Evolutionary conservation across 805 yeast species (phyloP), one percentile per base, ranked within the genome.

Genomic region (Wickerhamiella spandovensis): DNA sequence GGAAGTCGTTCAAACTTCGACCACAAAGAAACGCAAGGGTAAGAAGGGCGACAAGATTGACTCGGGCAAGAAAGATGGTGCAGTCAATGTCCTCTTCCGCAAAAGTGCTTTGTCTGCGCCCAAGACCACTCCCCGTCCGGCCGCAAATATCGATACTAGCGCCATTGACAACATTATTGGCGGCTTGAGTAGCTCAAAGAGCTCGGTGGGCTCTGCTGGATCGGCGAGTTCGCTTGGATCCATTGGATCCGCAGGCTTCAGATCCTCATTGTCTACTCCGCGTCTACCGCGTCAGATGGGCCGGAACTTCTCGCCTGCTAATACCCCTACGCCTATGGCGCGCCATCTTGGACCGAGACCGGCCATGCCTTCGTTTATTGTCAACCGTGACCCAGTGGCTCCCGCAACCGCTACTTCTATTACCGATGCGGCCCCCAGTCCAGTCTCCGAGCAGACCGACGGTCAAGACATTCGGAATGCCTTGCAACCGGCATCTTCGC

Each of bases 61-160:
- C 24, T 49, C 44, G 20, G 61, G 17, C 21, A 44, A 48, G 42
- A 46, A 35, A 12, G 53, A 56, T 43, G 56, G 54, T 43, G 58
- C 64, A 13, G 57, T 72, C 50, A 57, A 71, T 58, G 67, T 72
- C 54, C 62, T 48, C 70, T 76, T 53, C 46, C 53, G 51, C 48
- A 44, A 72, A 72, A 48, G 10, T 17, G 74, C 81, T 47, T 71
- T n/a, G 8, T 6, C 46, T 1, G 47, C 41, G 46, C 45, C 46
- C 15, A 48, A 49, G 12, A 8, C 42, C 37, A 21, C 32, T 5
- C 17, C 24, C 17, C 73, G 61, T 72, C 71, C 55, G 82, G 73
- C 62, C 77, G 72, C 70, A 74, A 72, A 25, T 7, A 49, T 46
- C 8, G 52, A 50, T 28, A 45, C 48, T 9, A 51, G 37, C 4